Evolutionary conservation across 108 stramenopile species (phyloP), one percentile per base, ranked within the genome.

Genomic region (Schizochytrium sp.): DNA sequence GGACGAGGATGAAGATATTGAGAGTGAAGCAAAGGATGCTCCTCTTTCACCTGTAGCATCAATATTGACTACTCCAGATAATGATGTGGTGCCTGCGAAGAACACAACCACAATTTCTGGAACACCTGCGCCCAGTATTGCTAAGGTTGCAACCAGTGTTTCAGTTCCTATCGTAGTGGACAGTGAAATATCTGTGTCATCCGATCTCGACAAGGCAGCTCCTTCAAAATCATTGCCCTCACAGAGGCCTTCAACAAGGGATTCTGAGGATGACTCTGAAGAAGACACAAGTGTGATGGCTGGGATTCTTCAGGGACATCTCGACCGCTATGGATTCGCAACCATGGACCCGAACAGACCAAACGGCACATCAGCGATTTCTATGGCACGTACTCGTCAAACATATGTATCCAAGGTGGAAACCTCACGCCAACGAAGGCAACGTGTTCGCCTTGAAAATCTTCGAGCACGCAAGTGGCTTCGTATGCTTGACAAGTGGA

Each of bases 401-500:
- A 72, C 50, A 4, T 83, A 50, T 7, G 40, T 55, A 10, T 89
- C 76, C 38, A 89, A 53, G 88, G 38, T 40, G 4, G 57, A 83
- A 87, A 89, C 56, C 12, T 8, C 17, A 41, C 72, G 72, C 10
- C 50, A 58, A 10, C 89, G 49, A 0, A 12, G 72, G 4, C 28
- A 72, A 10, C 38, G 56, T 12, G 88, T 88, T 38, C 13, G 73
- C 38, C 57, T 60, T 15, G 89, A 89, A 49, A 89, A 61, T 19
- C 3, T 46, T 28, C 89, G 89, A 7, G 38, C 53, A 10, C 41
- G 87, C 15, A 89, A 89, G 28, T 89, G 89, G 89, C 5, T 53
- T 13, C 40, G 42, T 47, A 89, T 89, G 89, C 57, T 89, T 46
- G 83, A 17, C 56, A 53, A 10, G 10, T 89, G 89, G 89, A 40